Base-by-base conservation (phyloP, 75 land plant genomes). In the Sequoia sempervirens region DNA sequence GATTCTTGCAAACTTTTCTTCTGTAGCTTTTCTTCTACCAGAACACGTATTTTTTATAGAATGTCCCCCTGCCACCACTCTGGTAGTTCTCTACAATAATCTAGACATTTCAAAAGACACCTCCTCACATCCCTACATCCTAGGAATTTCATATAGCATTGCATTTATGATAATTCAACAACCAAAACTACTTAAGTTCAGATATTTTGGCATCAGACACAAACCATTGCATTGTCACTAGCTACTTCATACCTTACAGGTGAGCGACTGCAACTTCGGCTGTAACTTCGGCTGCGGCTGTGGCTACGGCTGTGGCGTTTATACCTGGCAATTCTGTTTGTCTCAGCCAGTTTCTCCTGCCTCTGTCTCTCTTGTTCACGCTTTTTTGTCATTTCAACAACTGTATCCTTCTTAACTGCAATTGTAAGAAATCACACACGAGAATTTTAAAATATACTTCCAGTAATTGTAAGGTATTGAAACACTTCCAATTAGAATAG, bases 281-380 rank as follows among this genome's bases (percentile, higher is more conserved):
- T 81, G 82, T 53, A 81, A 47, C 90, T 88, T 28, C 84, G 85
- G 84, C 95, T 93, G n/a, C 88, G 85, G 69, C 98, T 97, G 45
- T 94, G 88, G 58, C 97, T 95, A 26, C 91, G 89, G 83, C 98
- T 96, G 13, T 89, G 92, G 41, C 80, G 81, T 75, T 92, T 88
- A 61, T 88, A 54, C 43, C 92, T 90, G 50, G 91, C 88, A 76
- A 90, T 68, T 81, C 97, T 89, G 32, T 95, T 92, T 52, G 94
- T 91, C 89, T 98, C 99, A 23, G 96, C 99, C 41, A 98, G 90
- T 68, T 92, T 96, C 91, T 96, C 99, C 46, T 88, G 92, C 86
- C 95, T 92, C 80, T 92, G 92, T 61, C 89, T 90, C 87, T 98
- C 99, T 82, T 96, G 99, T 75, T 98, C 99, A 37, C 97, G 89